Percentiles rank a stretch among this genome's conserved stretches.
Evolutionary conservation across 495 filamentous ascomycete genomes (phyloP).

Genomic region (Penicillium fimorum): DNA sequence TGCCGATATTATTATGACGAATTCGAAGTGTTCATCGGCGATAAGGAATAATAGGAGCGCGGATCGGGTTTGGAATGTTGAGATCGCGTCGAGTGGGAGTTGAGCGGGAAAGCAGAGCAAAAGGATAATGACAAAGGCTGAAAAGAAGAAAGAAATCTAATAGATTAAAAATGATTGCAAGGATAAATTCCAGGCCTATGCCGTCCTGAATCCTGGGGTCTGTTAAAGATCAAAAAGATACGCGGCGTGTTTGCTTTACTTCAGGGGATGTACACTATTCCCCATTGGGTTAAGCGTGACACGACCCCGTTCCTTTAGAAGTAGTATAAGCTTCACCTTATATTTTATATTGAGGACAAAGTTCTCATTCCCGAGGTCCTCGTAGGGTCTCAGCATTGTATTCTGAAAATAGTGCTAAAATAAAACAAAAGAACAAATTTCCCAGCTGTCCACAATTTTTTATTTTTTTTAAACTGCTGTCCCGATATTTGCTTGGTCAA

Average conservation of each 20-base stretch:
- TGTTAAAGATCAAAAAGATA: conserved; percentile 20
- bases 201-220: conserved; percentile 5
- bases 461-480: conserved; percentile 34
- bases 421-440: not conserved
- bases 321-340: not conserved
- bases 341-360: not conserved
- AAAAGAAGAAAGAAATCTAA: conserved; percentile 12
- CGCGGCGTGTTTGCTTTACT: conserved; percentile 35
- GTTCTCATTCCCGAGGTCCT: not conserved
- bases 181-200: conserved; percentile 12
- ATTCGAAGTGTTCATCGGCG: conserved; percentile 34
- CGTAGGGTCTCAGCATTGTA: not conserved
- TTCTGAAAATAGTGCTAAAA: not conserved
- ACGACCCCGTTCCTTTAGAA: conserved; percentile 17
- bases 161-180: conserved; percentile 22
- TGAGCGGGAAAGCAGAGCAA: conserved; percentile 6
- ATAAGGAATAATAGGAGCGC: conserved; percentile 16
- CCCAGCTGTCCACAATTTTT: not conserved
- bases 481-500: conserved; percentile 25
- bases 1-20: conserved; percentile 24
- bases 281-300: conserved; percentile 24
- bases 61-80: conserved; percentile 22
- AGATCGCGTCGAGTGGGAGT: conserved; percentile 21
- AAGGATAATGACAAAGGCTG: not conserved
- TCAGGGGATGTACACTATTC: conserved; percentile 33